Percentiles rank a stretch among this genome's conserved stretches.
Evolutionary conservation across 495 filamentous ascomycete genomes (phyloP).

Genomic region (Lichina pygmaea): DNA sequence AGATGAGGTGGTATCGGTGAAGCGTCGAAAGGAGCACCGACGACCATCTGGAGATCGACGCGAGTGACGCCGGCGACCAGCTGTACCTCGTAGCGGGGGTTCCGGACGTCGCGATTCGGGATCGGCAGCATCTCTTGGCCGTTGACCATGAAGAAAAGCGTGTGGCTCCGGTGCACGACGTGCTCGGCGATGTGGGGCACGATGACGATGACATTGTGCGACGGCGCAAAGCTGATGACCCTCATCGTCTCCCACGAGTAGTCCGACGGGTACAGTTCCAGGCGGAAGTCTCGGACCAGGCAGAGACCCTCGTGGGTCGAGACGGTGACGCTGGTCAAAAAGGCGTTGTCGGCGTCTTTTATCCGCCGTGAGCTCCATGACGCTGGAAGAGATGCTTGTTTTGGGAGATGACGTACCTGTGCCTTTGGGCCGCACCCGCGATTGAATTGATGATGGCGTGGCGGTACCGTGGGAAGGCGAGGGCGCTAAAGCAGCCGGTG

Average conservation of each 20-base stretch:
- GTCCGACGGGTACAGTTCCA: slow-evolving; percentile 34
- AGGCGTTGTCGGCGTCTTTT: slow-evolving; percentile 23
- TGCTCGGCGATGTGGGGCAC: no score
- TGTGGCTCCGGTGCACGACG: no score
- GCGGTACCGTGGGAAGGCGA: slow-evolving; percentile 2
- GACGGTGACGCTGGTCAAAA: slow-evolving; percentile 39
- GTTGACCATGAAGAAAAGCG: slow-evolving; percentile 30
- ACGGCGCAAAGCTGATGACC: no score
- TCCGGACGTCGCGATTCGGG: slow-evolving; percentile 12
- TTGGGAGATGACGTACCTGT: slow-evolving; percentile 3
- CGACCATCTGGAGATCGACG: slow-evolving; percentile 36
- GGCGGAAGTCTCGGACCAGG: slow-evolving; percentile 20
- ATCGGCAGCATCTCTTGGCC: not conserved
- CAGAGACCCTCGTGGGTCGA: slow-evolving; percentile 34
- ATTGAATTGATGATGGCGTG: not conserved
- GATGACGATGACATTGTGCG: no score
- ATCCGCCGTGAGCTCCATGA: no score
- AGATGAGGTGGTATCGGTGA: no score
- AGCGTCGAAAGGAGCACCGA: slow-evolving; percentile 18
- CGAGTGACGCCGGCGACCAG: slow-evolving; percentile 35
- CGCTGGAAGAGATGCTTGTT: no score
- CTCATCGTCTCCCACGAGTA: no score
- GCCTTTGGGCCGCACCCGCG: slow-evolving; percentile 3
- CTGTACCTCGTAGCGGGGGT: slow-evolving; percentile 30
- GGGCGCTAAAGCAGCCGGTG: slow-evolving; percentile 3